Percentiles rank a stretch among this genome's conserved stretches.
phyloP scores from a whole-genome alignment of 2,329 filamentous ascomycete genomes.

The Fusarium domesticum region DNA sequence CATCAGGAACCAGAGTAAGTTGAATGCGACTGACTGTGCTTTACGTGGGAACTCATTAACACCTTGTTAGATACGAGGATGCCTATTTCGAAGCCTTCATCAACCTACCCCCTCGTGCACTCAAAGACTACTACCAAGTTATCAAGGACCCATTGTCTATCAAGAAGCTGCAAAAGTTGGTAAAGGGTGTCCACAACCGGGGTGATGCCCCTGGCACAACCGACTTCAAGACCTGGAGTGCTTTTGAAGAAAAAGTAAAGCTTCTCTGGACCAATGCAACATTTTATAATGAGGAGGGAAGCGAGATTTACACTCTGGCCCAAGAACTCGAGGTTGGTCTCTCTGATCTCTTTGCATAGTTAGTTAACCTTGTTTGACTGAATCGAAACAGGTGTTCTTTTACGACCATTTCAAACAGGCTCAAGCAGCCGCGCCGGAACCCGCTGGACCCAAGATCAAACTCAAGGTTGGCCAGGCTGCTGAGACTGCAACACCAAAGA shows the following conservation, averaged over 20 bases:
- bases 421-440: conserved; percentile 68
- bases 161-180: conserved; percentile 71
- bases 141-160: conserved; percentile 80
- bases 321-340: conserved; percentile 69
- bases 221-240: conserved; percentile 78
- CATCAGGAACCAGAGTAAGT: conserved; percentile 63
- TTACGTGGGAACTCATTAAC: conserved; percentile 16
- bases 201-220: conserved; percentile 59
- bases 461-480: conserved; percentile 61
- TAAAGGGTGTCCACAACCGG: conserved; percentile 69
- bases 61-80: conserved; percentile 60
- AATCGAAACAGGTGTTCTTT: conserved; percentile 61
- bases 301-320: conserved; percentile 75
- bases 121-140: conserved; percentile 83
- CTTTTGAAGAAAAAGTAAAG: conserved; percentile 75
- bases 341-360: too few relatives aligned
- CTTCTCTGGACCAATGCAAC: conserved; percentile 85
- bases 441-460: conserved; percentile 74
- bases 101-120: conserved; percentile 68
- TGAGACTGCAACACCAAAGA: conserved; percentile 50
- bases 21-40: background rate
- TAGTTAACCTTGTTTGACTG: conserved; percentile 10
- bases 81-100: conserved; percentile 71
- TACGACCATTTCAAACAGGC: conserved; percentile 66
- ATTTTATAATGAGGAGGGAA: conserved; percentile 89